phyloP scores from a whole-genome alignment of 2,329 filamentous ascomycete species.

The Ophiosphaerella korrae region DNA sequence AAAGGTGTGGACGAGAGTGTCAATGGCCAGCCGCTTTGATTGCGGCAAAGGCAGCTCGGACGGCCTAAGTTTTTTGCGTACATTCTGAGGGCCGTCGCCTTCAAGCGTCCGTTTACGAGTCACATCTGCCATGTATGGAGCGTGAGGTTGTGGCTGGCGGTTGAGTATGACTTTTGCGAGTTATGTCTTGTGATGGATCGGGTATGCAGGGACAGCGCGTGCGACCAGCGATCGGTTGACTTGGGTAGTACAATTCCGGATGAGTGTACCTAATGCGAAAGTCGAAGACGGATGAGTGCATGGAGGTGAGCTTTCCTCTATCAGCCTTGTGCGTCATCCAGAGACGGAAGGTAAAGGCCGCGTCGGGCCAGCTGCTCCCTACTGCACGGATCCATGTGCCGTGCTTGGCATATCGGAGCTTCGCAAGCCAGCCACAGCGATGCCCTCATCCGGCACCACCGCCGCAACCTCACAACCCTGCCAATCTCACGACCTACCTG shows the following conservation, averaged over 20 bases:
- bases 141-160: slow-evolving; percentile 1
- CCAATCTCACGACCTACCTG: slow-evolving; percentile 5
- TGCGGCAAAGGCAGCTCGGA: slow-evolving; percentile 76
- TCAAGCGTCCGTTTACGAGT: slow-evolving; percentile 38
- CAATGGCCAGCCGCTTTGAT: slow-evolving; percentile 74
- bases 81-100: slow-evolving; percentile 33
- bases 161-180: not conserved
- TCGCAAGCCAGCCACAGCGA: slow-evolving; percentile 11
- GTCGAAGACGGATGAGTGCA: not conserved
- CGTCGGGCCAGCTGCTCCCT: slow-evolving; percentile 1
- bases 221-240: not conserved
- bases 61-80: slow-evolving; percentile 68
- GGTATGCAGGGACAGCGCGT: not conserved
- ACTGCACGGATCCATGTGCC: slow-evolving; percentile 23
- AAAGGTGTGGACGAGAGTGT: slow-evolving; percentile 76
- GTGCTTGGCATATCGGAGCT: slow-evolving; percentile 24
- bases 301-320: slow-evolving; percentile 4
- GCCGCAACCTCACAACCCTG: slow-evolving; percentile 29
- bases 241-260: too few relatives aligned
- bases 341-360: slow-evolving; percentile 6
- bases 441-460: slow-evolving; percentile 18
- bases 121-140: slow-evolving; percentile 38
- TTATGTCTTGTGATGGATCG: not conserved
- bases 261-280: too few relatives aligned
- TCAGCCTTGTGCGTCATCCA: slow-evolving; percentile 2